These are phyloP conservation scores for Colletotrichum sp. DNA, from an alignment of 2,329 filamentous ascomycete genomes.

Conservation along the genomic window DNA sequence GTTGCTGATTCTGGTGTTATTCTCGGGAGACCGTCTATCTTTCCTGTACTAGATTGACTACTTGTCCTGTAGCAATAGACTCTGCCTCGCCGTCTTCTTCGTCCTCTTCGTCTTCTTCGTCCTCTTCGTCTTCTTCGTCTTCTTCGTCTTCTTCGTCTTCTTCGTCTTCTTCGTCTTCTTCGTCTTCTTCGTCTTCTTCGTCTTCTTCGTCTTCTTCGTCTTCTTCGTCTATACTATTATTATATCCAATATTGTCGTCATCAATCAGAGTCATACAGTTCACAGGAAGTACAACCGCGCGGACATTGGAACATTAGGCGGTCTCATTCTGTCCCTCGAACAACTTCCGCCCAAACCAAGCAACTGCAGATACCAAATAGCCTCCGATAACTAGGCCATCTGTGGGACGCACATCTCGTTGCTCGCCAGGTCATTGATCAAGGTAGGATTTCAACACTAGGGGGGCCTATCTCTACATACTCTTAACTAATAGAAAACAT, in stretches of 20 bases:
- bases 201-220: not conserved
- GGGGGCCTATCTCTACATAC: not conserved
- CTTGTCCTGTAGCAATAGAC: not conserved
- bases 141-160: not conserved
- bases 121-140: not conserved
- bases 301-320: not conserved
- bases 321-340: not conserved
- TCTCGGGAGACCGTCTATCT: not conserved
- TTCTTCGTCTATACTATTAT: not conserved
- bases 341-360: not conserved
- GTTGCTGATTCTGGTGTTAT: not conserved
- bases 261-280: not conserved
- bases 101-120: not conserved
- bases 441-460: not conserved
- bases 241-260: not conserved
- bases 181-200: not conserved
- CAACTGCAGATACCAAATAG: not conserved
- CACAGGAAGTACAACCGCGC: not conserved
- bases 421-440: not conserved
- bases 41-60: not conserved
- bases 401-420: not conserved
- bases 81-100: not conserved
- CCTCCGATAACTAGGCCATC: not conserved
- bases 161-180: not conserved
- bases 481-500: not conserved